Base-by-base conservation (phyloP, 768 basidiomycete species). In the Russula abietina region DNA sequence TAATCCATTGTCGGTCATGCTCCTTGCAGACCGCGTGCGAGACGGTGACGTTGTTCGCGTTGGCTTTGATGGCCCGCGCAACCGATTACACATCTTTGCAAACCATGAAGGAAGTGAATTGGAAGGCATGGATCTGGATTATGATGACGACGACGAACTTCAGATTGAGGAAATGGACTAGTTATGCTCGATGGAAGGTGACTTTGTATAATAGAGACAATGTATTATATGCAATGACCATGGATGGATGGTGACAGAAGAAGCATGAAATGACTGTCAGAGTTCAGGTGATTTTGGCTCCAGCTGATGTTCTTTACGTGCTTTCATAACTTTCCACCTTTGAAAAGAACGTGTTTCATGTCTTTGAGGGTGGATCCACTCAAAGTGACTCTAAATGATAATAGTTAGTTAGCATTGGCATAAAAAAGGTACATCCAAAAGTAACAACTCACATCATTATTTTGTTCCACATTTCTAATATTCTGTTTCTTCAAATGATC, bases 1-100 rank as follows among this genome's bases (percentile, higher is more conserved):
- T 69, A 95, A 97, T 72, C 96, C 95, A 14, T 77, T 98, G 41
- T 91, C 92, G 17, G 77, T 88, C 60, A 81, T 89, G 79, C 80
- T 98, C 48, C 84, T 98, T 53, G 87, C 91, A 45, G 90, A 89
- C 68, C 82, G 85, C 48, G 78, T 98, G 56, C 79, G 84, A 46
- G 93, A 98, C 57, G 87, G 86, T 16, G 96, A 98, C 74, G 81
- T 73, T 0, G 89, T 90, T 8, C 74, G 75, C 30, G 80, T 98
- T 56, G 81, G 81, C 26, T 93, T 93, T 65, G 93, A 98, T 70
- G 84, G 88, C 3, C 86, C 86, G 22, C 83, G 81, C 64, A 98
- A 98, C 75, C 82, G 85, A 43, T 74, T 98, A 36, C 73, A 80
- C 33, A 83, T 96, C 55, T 70, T 88, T 30, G 88, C 93, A 12